Evolutionary conservation across 2,329 filamentous ascomycete genomes (phyloP), one percentile per base, ranked within the genome.

Genomic region (Fusarium circinatum): DNA sequence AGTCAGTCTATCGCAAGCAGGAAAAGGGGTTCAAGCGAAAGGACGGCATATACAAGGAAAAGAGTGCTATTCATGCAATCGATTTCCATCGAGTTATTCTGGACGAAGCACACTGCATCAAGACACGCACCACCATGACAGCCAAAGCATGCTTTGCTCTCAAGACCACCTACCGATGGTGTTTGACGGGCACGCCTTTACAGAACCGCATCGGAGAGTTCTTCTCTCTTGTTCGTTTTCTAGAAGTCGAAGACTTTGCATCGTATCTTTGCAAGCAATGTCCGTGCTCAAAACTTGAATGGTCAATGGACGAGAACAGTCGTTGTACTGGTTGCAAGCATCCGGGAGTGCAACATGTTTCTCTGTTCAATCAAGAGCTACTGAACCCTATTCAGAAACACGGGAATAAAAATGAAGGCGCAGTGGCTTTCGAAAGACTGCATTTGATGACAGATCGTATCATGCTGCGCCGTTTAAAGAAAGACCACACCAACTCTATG

Each of bases 141-240:
- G 96, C 96, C 28, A 97, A 94, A 82, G 96, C 96, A 45, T 98
- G 96, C 81, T 98, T 98, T 80, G 95, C 95, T 3, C 86, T 99
- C 47, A 92, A 95, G 68, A 93, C 93, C 24, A 91, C 89, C 24
- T 98, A 96, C 83, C 97, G 97, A 77, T 98, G 96, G 94, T 99
- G 96, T 80, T 86, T 99, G 67, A 96, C 94, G 22, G 96, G 96
- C 14, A 99, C 96, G 3, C 96, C 96, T 1, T 90, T 99, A 3
- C 96, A 99, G 82, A 99, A 98, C 79, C 93, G 96, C 60, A 98
- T 98, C 74, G 96, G 96, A 78, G 96, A 98, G 81, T 97, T 98
- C 82, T 98, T 98, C 83, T 98, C 96, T 1, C 86, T 98, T 28
- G 87, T 99, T 63, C 92, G 96, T 6, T 99, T 99, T 82, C 88